Percentiles rank a stretch among this genome's conserved stretches.
Conservation (phyloP, 2,329 filamentous ascomycete genomes). For the Podosphaera xanthii region DNA sequence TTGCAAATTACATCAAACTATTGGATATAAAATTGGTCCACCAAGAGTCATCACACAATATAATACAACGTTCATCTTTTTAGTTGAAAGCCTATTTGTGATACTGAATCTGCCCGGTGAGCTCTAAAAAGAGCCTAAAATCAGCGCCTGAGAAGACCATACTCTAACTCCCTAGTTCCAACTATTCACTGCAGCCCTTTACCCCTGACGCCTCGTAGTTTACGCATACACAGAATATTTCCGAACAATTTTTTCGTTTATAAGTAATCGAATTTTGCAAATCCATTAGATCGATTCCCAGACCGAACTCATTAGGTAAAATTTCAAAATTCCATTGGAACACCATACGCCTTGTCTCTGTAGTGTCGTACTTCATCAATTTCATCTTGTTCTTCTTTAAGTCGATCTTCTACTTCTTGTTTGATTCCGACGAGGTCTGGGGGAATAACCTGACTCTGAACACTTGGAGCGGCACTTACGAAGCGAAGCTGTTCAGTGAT, state of each 20-base stretch:
- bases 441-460: constrained; percentile 62
- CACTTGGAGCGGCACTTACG: constrained; percentile 63
- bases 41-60: neutral
- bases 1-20: neutral
- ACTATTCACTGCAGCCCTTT: neutral
- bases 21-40: neutral
- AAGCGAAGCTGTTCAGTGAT: constrained; percentile 74
- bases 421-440: constrained; percentile 48
- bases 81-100: neutral
- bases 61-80: neutral
- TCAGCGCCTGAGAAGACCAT: neutral
- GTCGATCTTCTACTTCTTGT: constrained; percentile 42
- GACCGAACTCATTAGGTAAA: neutral
- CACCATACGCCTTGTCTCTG: constrained; percentile 33
- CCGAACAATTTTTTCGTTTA: neutral
- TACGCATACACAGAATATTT: neutral
- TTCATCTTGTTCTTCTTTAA: constrained; percentile 41
- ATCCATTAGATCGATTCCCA: neutral
- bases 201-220: neutral
- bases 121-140: no score
- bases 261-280: neutral
- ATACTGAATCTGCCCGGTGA: neutral
- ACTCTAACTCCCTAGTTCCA: neutral
- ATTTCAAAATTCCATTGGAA: constrained; percentile 25
- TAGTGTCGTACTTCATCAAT: constrained; percentile 30